These are phyloP conservation scores for Aegilops tauschii DNA, from an alignment of 176 grass and related monocot species.

Conservation along the genomic window DNA sequence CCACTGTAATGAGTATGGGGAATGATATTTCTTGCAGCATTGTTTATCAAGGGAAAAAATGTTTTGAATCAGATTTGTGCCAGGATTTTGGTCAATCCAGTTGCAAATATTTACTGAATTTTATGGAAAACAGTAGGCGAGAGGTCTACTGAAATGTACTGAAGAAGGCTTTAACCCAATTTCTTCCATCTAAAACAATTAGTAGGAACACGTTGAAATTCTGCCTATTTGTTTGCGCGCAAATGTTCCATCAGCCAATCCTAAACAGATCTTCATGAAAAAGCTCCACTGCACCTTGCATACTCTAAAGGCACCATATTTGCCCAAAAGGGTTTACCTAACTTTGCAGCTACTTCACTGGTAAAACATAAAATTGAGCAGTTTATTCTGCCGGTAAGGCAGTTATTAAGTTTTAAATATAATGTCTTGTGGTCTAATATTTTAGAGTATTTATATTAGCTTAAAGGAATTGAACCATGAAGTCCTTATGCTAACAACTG, in stretches of 20 bases:
- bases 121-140: not conserved
- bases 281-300: not conserved
- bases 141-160: not conserved
- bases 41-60: not conserved
- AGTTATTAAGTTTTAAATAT: not conserved
- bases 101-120: not conserved
- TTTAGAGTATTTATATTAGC: not conserved
- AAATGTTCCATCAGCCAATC: not conserved
- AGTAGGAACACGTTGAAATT: not conserved
- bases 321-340: not conserved
- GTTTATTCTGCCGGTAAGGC: not conserved
- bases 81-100: not conserved
- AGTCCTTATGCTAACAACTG: not conserved
- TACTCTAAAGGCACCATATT: not conserved
- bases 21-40: not conserved
- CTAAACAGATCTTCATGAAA: not conserved
- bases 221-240: not conserved
- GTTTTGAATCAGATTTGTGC: not conserved
- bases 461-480: not conserved
- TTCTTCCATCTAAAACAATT: constrained; percentile 6
- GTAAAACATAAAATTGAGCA: not conserved
- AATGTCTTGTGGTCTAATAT: not conserved
- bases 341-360: not conserved
- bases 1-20: not conserved
- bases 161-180: not conserved